Conservation (phyloP, 805 yeast species). For the Scheffersomyces coipomensis region DNA sequence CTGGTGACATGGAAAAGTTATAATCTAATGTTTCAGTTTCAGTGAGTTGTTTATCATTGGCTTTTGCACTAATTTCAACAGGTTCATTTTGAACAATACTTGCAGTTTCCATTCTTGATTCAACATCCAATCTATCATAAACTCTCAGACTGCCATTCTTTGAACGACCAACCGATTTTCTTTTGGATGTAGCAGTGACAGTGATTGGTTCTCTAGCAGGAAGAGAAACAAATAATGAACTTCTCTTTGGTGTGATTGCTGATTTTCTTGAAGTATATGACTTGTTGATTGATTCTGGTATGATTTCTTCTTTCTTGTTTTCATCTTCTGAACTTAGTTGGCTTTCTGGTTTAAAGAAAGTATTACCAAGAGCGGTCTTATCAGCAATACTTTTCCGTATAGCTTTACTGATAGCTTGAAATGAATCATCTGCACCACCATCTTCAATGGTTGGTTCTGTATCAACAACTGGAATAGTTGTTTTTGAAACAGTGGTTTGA, state of each 20-base stretch:
- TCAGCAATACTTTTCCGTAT: slow-evolving; percentile 45
- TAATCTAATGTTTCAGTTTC: too few relatives aligned
- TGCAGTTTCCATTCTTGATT: slow-evolving; percentile 9
- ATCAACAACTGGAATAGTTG: neutral
- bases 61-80: too few relatives aligned
- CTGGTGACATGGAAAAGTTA: slow-evolving; percentile 9
- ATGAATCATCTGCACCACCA: slow-evolving; percentile 34
- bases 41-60: too few relatives aligned
- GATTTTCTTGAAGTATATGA: neutral
- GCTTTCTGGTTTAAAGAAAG: neutral
- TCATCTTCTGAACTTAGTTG: neutral
- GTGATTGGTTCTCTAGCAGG: slow-evolving; percentile 40
- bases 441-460: neutral
- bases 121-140: slow-evolving; percentile 12
- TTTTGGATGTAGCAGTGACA: slow-evolving; percentile 15
- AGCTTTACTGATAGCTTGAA: slow-evolving; percentile 47
- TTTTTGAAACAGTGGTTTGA: neutral
- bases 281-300: neutral
- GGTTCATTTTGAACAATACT: too few relatives aligned
- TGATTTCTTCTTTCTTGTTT: neutral
- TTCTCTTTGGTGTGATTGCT: slow-evolving; percentile 25
- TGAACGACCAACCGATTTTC: neutral
- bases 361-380: slow-evolving; percentile 11
- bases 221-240: slow-evolving; percentile 33
- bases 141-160: slow-evolving; percentile 16